phyloP scores from a whole-genome alignment of 1,139 yeast species.

The Geotrichum candidum region DNA sequence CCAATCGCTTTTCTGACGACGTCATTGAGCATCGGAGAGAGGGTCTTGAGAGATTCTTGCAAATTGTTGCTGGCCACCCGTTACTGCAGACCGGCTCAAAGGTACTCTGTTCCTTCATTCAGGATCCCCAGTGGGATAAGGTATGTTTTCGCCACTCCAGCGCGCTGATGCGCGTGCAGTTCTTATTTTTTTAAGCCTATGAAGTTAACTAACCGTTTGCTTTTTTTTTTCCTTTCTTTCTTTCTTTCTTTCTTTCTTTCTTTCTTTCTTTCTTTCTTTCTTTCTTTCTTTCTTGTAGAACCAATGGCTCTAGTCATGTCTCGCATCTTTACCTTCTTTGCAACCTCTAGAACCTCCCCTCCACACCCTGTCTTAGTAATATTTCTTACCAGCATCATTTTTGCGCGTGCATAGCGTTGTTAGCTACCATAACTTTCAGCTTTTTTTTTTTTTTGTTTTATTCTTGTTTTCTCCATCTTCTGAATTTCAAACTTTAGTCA shows the following conservation, averaged over 20 bases:
- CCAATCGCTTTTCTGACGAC: slow-evolving; percentile 72
- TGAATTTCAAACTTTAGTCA: background rate
- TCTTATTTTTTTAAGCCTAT: background rate
- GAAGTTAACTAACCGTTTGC: background rate
- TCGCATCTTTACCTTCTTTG: background rate
- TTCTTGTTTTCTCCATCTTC: background rate
- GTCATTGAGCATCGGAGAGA: slow-evolving; percentile 78
- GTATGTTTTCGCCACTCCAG: slow-evolving; percentile 21
- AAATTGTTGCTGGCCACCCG: slow-evolving; percentile 88
- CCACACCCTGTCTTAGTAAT: background rate
- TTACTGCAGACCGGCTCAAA: slow-evolving; percentile 85
- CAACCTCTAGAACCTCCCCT: background rate
- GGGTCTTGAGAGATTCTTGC: slow-evolving; percentile 77
- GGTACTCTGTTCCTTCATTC: slow-evolving; percentile 76
- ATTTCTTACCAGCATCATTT: background rate
- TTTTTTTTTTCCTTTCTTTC: background rate
- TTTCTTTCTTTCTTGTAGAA: slow-evolving; percentile 19
- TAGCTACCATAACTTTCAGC: background rate
- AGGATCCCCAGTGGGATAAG: slow-evolving; percentile 78
- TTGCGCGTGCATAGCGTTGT: background rate
- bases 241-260: background rate
- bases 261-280: background rate
- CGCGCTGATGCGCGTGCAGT: background rate
- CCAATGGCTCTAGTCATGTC: slow-evolving; percentile 29
- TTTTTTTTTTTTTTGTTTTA: background rate